Percentiles rank a stretch among this genome's conserved stretches.
These are phyloP conservation scores for Tardiomyces depauwii DNA, from an alignment of 1,139 yeast genomes.

Conservation along the genomic window DNA sequence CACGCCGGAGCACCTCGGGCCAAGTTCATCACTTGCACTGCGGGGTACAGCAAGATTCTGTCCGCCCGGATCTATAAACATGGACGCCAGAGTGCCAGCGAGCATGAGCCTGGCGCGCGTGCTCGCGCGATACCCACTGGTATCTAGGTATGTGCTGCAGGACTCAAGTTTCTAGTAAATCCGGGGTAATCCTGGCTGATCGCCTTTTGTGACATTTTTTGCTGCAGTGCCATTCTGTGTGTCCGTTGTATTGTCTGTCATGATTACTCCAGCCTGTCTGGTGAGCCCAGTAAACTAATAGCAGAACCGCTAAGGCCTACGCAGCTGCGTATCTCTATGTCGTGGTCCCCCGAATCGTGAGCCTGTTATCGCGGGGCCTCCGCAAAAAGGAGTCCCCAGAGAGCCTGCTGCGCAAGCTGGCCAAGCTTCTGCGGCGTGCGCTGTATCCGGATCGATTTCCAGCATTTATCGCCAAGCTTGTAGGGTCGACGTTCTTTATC, in stretches of 20 bases:
- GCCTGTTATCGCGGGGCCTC: conserved; percentile 15
- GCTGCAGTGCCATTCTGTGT: no score
- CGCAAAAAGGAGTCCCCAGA: conserved; percentile 10
- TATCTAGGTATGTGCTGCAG: not conserved
- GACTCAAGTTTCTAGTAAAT: no score
- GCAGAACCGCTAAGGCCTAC: conserved; percentile 9
- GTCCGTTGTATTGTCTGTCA: no score
- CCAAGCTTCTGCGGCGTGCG: conserved; percentile 17
- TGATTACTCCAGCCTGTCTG: no score
- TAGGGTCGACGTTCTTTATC: conserved; percentile 25
- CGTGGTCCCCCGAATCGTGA: conserved; percentile 26
- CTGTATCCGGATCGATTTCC: conserved; percentile 27
- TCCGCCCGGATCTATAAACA: not conserved
- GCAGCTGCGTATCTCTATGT: conserved; percentile 31
- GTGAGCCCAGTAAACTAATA: no score
- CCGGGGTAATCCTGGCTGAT: no score
- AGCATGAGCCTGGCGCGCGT: not conserved
- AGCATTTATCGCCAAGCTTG: conserved; percentile 21
- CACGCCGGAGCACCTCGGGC: not conserved
- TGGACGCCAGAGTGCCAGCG: not conserved
- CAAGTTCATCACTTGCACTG: not conserved
- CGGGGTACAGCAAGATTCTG: not conserved
- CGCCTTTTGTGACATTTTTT: no score
- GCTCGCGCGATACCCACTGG: not conserved
- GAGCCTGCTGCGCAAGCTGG: conserved; percentile 9